phyloP scores from a whole-genome alignment of 2,329 filamentous ascomycete species.

The Colletotrichum sp. region DNA sequence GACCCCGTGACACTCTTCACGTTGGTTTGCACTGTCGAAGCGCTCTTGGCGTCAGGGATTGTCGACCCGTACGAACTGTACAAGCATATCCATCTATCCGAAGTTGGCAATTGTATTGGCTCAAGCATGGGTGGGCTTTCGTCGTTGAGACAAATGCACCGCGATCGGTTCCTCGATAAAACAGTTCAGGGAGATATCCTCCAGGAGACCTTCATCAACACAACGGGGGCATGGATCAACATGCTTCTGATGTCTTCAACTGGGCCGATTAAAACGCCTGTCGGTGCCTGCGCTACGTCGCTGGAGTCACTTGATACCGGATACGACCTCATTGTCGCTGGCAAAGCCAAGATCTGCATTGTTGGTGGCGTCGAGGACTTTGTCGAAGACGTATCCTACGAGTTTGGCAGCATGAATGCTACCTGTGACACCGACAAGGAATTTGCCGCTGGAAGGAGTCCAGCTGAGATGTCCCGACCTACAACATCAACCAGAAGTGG shows the following conservation, averaged over 20 bases:
- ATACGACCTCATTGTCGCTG: constrained; percentile 33
- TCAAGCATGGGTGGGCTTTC: constrained; percentile 32
- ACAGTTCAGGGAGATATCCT: constrained; percentile 37
- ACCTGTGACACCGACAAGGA: constrained; percentile 36
- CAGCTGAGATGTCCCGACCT: constrained; percentile 39
- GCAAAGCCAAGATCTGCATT: constrained; percentile 33
- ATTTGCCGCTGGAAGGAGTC: constrained; percentile 27
- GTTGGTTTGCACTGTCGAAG: constrained; percentile 90
- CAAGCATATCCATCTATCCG: constrained; percentile 37
- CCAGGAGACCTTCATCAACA: constrained; percentile 39
- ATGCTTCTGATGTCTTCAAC: constrained; percentile 42
- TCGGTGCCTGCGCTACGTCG: constrained; percentile 41
- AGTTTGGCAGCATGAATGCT: constrained; percentile 41
- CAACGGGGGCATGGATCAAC: constrained; percentile 41
- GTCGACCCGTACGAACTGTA: constrained; percentile 55
- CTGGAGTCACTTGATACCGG: constrained; percentile 40
- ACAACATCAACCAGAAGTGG: constrained; percentile 34
- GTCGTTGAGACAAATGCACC: constrained; percentile 32
- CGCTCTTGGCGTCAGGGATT: constrained; percentile 89
- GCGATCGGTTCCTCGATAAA: constrained; percentile 32
- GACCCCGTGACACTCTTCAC: constrained; percentile 96
- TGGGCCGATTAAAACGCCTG: constrained; percentile 39
- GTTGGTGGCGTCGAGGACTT: constrained; percentile 41
- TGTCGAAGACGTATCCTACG: constrained; percentile 30
- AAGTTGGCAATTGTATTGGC: constrained; percentile 39